These are phyloP conservation scores for Solanum piurae DNA, from an alignment of 257 asterid genomes.

Conservation along the genomic window DNA sequence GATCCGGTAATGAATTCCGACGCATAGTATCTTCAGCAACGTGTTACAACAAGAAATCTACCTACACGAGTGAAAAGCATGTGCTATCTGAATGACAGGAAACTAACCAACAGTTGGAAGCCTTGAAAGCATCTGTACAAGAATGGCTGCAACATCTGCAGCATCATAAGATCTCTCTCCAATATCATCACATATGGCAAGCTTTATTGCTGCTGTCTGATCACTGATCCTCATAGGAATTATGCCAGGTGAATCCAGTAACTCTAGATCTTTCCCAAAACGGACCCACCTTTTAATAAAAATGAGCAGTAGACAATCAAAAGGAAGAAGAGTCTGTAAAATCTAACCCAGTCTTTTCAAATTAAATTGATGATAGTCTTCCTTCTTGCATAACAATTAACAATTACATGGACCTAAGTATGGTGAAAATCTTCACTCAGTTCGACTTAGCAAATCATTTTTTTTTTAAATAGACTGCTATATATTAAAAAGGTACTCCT, in stretches of 20 bases:
- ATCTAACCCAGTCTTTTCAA: background rate
- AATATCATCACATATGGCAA: constrained; percentile 92
- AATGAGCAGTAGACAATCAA: background rate
- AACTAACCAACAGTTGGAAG: constrained; percentile 64
- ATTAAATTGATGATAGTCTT: background rate
- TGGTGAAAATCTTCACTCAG: background rate
- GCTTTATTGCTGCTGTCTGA: constrained; percentile 85
- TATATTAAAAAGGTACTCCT: background rate
- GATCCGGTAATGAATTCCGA: background rate
- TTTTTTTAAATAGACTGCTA: background rate
- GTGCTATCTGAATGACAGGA: background rate
- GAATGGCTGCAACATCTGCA: constrained; percentile 77
- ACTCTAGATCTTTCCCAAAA: constrained; percentile 73
- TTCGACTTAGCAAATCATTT: background rate
- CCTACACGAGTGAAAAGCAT: background rate
- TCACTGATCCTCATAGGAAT: constrained; percentile 93
- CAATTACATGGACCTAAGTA: background rate
- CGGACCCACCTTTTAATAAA: constrained; percentile 71
- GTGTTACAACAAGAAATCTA: background rate
- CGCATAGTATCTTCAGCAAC: background rate
- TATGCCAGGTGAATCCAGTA: constrained; percentile 92
- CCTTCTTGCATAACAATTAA: background rate
- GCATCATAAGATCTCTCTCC: constrained; percentile 87
- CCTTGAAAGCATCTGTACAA: constrained; percentile 75
- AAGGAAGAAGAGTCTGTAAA: background rate